Base-by-base conservation (phyloP, 2,329 filamentous ascomycete genomes). In the Alternaria arbusti region DNA sequence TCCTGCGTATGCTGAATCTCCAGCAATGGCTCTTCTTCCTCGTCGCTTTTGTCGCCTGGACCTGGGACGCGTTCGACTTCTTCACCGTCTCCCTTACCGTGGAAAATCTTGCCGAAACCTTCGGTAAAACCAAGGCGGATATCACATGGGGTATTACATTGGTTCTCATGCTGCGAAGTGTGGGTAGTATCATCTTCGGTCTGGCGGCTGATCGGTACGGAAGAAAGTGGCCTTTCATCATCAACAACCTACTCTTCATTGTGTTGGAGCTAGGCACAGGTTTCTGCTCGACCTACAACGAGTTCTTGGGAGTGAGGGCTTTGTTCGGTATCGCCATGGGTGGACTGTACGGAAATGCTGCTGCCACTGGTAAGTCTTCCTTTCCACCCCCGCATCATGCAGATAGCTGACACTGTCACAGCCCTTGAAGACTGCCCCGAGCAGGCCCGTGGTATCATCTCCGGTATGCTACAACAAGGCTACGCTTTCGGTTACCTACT, bases 401-500 rank as follows among this genome's bases (percentile, higher is more conserved):
- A 40, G 3, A 7, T 23, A 17, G 49, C 63, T 68, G 28, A 66
- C 57, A 20, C 17, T 12, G 11, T 3, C 2, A 25, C 40, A 77
- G 88, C 88, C 0, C 78, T 90, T 13, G 88, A 90, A 74, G 88
- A 90, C 67, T 88, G 87, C 64, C 88, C 88, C 0, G 78, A 82
- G 57, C 83, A 82, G 45, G 87, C 88, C 3, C 82, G 88, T 51
- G 88, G 88, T 68, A 82, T 90, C 46, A 79, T 90, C 12, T 88
- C 87, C 3, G 88, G 88, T 11, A 84, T 90, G 79, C 80, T 89
- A 13, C 87, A 90, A 74, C 87, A 89, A 76, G 87, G 87, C 3
- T 90, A 89, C 69, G 87, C 87, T 0, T 88, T 89, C 71, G 88
- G 88, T 3, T 90, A 89, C 73, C 80, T 90, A n/a, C 82, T 90